Evolutionary conservation across 345 rosid genomes (phyloP), one percentile per base, ranked within the genome.

Genomic region (Hibiscus tridactylites): DNA sequence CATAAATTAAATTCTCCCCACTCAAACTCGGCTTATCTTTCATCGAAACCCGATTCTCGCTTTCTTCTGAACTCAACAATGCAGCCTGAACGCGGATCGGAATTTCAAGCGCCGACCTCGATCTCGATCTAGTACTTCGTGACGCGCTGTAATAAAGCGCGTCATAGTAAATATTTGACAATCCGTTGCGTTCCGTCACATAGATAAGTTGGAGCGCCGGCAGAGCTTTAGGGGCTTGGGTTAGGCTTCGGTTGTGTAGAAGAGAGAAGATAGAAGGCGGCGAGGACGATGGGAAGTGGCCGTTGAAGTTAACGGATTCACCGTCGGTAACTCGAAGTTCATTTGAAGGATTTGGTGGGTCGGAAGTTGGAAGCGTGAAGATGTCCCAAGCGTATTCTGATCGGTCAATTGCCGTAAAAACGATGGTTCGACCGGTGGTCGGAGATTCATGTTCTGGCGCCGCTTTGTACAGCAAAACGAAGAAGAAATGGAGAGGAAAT

Each of bases 251-350:
- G 26, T 81, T 71, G 52, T 80, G 78, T 0, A 73, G 29, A 3
- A 83, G 82, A 61, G 86, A 72, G 66, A 78, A 76, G 53, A 85
- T 79, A 29, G 75, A 77, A 5, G 83, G 42, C 8, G 97, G 73
- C 6, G 87, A 81, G 3, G 72, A 42, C 17, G 88, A 78, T 5
- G 96, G 94, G 72, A 90, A 93, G 73, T 88, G 85, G 11, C 98
- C 98, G 82, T 93, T 93, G 83, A 89, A 93, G 33, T 93, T 93
- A 9, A 93, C 83, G 0, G 93, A 84, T 33, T 76, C 56, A 12
- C 96, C 93, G 62, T 93, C 97, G 71, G 98, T 93, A 83, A 93
- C 63, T 7, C 64, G 85, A 66, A 87, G 21, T 78, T 93, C 97
- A 11, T 61, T 3, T 64, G 81, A 19, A 9, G 52, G 65, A 13